Conservation (phyloP, 768 basidiomycete species). For the Boletus pseudo-olivaceus region DNA sequence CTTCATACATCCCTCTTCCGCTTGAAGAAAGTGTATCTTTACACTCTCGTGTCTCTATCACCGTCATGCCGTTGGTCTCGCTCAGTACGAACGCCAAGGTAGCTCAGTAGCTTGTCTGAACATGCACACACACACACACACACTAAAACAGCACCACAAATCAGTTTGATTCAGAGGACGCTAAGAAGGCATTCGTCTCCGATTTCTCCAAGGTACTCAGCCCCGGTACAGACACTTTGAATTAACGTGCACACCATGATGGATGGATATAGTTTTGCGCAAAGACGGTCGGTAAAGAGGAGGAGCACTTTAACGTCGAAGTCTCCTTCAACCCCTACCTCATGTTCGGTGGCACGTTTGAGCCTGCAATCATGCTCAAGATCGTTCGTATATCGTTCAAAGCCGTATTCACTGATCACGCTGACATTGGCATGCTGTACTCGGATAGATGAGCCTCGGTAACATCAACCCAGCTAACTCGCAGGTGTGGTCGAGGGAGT, state of each 20-base stretch:
- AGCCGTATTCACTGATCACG: neutral
- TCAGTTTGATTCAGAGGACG: constrained; percentile 21
- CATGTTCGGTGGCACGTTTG: constrained; percentile 58
- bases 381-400: constrained; percentile 43
- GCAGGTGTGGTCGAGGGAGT: constrained; percentile 50
- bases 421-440: neutral
- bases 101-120: neutral
- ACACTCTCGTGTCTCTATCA: neutral
- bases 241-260: neutral
- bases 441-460: constrained; percentile 50
- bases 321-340: constrained; percentile 57
- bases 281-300: constrained; percentile 51
- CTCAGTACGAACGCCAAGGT: constrained; percentile 41
- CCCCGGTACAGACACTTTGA: neutral
- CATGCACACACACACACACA: neutral
- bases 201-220: constrained; percentile 55
- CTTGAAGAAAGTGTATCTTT: neutral
- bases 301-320: constrained; percentile 50
- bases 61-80: constrained; percentile 36
- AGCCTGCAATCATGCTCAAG: constrained; percentile 58
- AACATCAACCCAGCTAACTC: constrained; percentile 48
- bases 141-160: neutral
- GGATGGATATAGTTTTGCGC: constrained; percentile 44
- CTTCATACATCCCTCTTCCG: no score
- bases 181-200: constrained; percentile 35